Base-by-base conservation (phyloP, 106 monocot species). In the Narthecium ossifragum region DNA sequence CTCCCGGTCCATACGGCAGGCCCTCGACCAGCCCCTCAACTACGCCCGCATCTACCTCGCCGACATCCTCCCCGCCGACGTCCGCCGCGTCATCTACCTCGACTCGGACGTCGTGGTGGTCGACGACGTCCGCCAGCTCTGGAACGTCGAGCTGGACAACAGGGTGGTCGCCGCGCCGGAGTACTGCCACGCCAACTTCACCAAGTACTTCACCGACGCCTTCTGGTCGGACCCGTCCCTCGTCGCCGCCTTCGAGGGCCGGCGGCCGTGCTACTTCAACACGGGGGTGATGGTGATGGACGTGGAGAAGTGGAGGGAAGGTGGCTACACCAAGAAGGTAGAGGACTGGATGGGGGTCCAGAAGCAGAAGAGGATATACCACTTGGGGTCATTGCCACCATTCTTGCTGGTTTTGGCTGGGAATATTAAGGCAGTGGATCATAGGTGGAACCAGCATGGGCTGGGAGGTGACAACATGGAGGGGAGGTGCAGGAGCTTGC, bases 181-280 rank as follows among this genome's bases (percentile, higher is more conserved):
- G 66, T 94, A 94, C 68, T 94, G 93, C 80, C 93, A 90, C 69
- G 93, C 93, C 47, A 94, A 94, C 61, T 94, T 94, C 77, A 86
- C 85, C 51, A 94, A 86, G 73, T 94, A 94, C 75, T 94, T 94
- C 80, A 90, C 93, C 0, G 31, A 54, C 28, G 31, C 0, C 54
- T 54, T 29, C 54, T 30, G 54, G 31, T 54, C 54, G 27, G 27
- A 28, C 54, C 13, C 29, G 30, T 11, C 14, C 12, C 31, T 30
- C 2, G 28, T 13, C 31, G 26, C 15, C 2, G 31, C 28, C 2
- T 54, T 31, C 31, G 18, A 54, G 31, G 31, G 54, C 8, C 9
- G 31, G 30, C 26, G 30, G 28, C 54, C 54, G 15, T 54, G 54
- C 51, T 51, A 51, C 22, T 51, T 51, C 26, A 51, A 51, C 51